Conservation (phyloP, 805 yeast genomes). For the Metschnikowia rubicola region DNA sequence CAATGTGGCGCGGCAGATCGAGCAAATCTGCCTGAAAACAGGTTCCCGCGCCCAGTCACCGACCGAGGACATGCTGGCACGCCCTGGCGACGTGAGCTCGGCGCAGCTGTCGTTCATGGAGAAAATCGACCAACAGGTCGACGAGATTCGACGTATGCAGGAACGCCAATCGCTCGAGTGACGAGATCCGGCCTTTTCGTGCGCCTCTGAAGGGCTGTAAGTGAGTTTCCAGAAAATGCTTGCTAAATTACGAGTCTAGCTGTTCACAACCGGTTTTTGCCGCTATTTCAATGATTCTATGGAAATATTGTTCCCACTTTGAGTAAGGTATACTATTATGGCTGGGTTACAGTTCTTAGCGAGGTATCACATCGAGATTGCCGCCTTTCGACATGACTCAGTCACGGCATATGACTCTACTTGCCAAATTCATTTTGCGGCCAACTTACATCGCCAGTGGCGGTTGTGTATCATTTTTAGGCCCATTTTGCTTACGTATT, state of each 20-base stretch:
- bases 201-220: neutral
- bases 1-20: conserved; percentile 30
- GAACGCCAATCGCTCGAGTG: conserved; percentile 2
- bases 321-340: no score
- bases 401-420: no score
- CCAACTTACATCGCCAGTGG: no score
- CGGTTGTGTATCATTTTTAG: no score
- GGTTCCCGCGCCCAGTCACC: conserved; percentile 10
- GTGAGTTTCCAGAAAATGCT: neutral
- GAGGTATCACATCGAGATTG: no score
- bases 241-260: neutral
- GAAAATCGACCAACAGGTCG: conserved; percentile 29
- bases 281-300: no score
- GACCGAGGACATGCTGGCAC: neutral
- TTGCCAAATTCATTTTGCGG: no score
- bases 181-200: neutral
- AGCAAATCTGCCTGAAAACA: conserved; percentile 11
- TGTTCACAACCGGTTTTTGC: no score
- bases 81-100: conserved; percentile 15
- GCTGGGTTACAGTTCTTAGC: no score
- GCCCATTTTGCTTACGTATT: no score
- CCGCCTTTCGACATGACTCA: no score
- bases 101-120: conserved; percentile 24
- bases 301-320: no score
- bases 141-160: conserved; percentile 14